Base-by-base conservation (phyloP, 345 rosid species). In the Salix purpurea region DNA sequence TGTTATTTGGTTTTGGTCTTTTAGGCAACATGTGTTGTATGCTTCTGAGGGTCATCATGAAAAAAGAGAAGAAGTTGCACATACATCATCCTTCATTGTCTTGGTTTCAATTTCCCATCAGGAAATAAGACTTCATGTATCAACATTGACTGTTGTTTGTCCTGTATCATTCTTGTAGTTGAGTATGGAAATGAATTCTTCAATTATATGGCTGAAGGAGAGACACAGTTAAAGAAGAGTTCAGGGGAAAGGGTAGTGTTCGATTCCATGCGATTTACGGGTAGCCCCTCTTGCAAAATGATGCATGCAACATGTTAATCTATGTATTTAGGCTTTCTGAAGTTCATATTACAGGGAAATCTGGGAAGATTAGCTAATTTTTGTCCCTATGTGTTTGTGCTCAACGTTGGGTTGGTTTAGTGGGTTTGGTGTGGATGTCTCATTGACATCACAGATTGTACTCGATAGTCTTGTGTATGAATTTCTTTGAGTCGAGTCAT, bases 371-470 rank as follows among this genome's bases (percentile, higher is more conserved):
- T 10, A 70, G 77, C 73, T 72, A 66, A 85, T 78, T 84, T 80
- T 82, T 75, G 79, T 62, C 76, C 74, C 80, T 18, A 30, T 66
- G 21, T 74, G 21, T 61, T 42, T 32, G 62, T 78, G 67, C 68
- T 60, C 65, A 75, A 54, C 18, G 40, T 36, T 65, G 86, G 80
- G 76, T 75, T 50, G 72, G 64, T 60, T 61, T 37, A 40, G 81
- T 78, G 86, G 82, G 75, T 74, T 82, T 82, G 83, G 75, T 76
- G 78, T 80, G 83, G 84, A 56, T 75, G 82, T 81, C 69, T 78
- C 76, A 52, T 78, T 72, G 74, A 65, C 79, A 72, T 79, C 74
- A 18, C 76, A 42, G 37, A 65, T 56, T 77, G 82, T 69, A 74
- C 54, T 80, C 42, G 5, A 69, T 68, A 58, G 79, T 82, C 81